Evolutionary conservation across 1,284 basidiomycete genomes (phyloP).

Genomic region (Hemileia vastatrix): DNA sequence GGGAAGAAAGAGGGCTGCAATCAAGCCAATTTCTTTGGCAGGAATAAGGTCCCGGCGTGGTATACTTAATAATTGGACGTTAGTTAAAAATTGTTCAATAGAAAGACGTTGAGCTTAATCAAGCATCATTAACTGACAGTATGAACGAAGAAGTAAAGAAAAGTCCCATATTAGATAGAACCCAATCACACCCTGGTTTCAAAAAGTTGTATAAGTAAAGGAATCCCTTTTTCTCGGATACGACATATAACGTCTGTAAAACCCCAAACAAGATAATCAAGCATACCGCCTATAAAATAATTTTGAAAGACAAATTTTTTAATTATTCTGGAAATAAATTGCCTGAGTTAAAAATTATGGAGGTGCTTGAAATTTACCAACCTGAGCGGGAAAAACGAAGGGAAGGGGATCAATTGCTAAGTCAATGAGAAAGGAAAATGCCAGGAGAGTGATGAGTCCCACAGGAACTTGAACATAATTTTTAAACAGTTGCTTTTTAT

Average conservation of each 20-base stretch:
- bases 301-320: too few species aligned
- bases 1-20: conserved; percentile 10
- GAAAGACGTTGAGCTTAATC: too few species aligned
- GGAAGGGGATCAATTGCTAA: conserved; percentile 9
- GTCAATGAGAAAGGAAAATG: conserved; percentile 15
- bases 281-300: conserved; percentile 5
- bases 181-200: conserved; percentile 9
- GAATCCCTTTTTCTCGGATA: conserved; percentile 5
- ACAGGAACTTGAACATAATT: conserved; percentile 11
- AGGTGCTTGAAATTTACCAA: too few species aligned
- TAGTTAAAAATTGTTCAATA: too few species aligned
- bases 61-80: conserved; percentile 4
- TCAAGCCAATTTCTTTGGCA: conserved; percentile 17
- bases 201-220: conserved; percentile 11
- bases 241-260: background rate
- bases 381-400: conserved; percentile 18
- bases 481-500: conserved; percentile 1
- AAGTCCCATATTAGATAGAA: conserved; percentile 16
- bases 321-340: too few species aligned
- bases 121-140: conserved; percentile 8
- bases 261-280: conserved; percentile 8
- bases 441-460: background rate
- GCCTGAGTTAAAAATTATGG: too few species aligned
- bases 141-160: conserved; percentile 24
- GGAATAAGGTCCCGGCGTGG: conserved; percentile 15